Base-by-base conservation (phyloP, 2,329 filamentous ascomycete genomes). In the Microdochium paspali region DNA sequence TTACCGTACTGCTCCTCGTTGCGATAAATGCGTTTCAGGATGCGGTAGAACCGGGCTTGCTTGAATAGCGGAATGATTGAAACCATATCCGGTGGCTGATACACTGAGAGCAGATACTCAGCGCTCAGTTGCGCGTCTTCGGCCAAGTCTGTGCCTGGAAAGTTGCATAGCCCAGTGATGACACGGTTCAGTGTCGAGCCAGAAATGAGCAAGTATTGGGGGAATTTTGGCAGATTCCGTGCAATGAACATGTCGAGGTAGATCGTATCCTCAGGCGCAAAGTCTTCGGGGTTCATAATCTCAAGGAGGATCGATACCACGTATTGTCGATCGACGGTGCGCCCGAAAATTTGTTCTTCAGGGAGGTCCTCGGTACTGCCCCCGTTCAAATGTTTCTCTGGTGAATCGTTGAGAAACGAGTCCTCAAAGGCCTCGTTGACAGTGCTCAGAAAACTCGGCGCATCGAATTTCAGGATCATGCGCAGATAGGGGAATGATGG, bases 241-340 rank as follows among this genome's bases (percentile, higher is more conserved):
- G 93, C 91, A 61, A 98, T 86, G 60, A 98, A 98, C 90, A 98
- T 98, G 66, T 98, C 90, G 42, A 98, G 77, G 64, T 95, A 98
- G 48, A 98, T 87, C 12, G 87, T 90, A 60, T 97, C 90, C 51
- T 86, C 80, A 0, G 82, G 67, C 1, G 82, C 78, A 64, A 95
- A 97, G 44, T 87, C 80, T 3, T 76, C 72, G 1, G 80, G 70
- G 45, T 83, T 86, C 88, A 98, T 95, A 24, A 96, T 84, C 62
- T 95, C 90, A 10, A 95, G 75, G 49, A 98, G 70, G 48, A 96
- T 94, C 44, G 87, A 91, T 54, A 96, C 78, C 50, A 98, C 82
- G 58, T 95, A 95, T 64, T 98, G 93, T 28, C 93, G 81, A 58
- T 93, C 93, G 45, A 95, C 85, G 32, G 78, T 90, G 58, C 80